phyloP scores from a whole-genome alignment of 768 basidiomycete species.

The Pleurotus pulmonarius region DNA sequence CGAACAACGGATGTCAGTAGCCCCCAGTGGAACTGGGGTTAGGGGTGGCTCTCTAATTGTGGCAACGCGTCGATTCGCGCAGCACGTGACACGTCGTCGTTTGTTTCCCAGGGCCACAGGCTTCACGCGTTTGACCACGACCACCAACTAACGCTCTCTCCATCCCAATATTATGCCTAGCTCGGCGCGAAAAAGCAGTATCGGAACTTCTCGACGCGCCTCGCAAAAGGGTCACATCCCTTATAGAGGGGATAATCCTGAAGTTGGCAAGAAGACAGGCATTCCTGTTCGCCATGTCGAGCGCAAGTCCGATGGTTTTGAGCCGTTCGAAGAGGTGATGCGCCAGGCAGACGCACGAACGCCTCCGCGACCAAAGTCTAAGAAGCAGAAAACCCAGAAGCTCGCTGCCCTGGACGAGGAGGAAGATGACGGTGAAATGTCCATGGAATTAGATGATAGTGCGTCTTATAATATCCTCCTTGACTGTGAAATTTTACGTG shows the following conservation, averaged over 20 bases:
- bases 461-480: constrained; percentile 21
- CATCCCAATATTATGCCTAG: constrained; percentile 30
- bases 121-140: background rate
- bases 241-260: constrained; percentile 73
- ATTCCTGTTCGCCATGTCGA: constrained; percentile 65
- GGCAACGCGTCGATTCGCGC: constrained; percentile 18
- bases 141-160: background rate
- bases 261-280: constrained; percentile 79
- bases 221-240: constrained; percentile 69
- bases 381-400: constrained; percentile 39
- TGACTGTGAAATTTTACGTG: constrained; percentile 10
- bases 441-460: constrained; percentile 79
- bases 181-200: constrained; percentile 43
- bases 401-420: constrained; percentile 36
- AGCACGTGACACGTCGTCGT: constrained; percentile 7
- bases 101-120: background rate
- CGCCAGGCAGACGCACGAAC: constrained; percentile 66
- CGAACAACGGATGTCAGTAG: no score
- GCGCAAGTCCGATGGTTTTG: constrained; percentile 77
- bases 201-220: constrained; percentile 43
- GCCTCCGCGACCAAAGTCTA: constrained; percentile 54
- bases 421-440: constrained; percentile 59
- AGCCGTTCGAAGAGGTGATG: constrained; percentile 74
- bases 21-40: no score
- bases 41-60: background rate